A percentile compares a stretch with the other conserved stretches of the same genome.
phyloP scores from a whole-genome alignment of 257 asterid genomes.

The Solanum etuberosum region DNA sequence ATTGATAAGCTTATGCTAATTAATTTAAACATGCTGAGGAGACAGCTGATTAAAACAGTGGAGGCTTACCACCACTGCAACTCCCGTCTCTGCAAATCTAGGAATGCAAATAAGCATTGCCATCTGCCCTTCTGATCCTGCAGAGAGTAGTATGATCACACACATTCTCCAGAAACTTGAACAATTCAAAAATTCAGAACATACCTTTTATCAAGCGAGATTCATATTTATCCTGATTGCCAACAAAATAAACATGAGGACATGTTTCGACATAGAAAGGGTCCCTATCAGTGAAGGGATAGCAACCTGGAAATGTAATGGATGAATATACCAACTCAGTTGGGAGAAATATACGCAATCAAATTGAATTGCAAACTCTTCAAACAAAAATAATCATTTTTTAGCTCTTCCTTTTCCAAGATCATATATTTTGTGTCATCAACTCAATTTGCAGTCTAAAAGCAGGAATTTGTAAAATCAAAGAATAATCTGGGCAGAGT shows the following conservation, averaged over 20 bases:
- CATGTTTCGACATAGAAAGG: slow-evolving; percentile 86
- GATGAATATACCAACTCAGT: background rate
- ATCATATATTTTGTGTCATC: background rate
- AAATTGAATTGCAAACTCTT: background rate
- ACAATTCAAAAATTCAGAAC: background rate
- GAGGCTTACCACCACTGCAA: slow-evolving; percentile 75
- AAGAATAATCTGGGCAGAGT: background rate
- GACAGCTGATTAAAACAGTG: background rate
- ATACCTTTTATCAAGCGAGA: slow-evolving; percentile 57
- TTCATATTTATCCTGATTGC: slow-evolving; percentile 78
- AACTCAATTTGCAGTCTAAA: background rate
- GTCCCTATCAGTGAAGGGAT: slow-evolving; percentile 93
- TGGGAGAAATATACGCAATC: background rate
- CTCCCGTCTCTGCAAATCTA: slow-evolving; percentile 68
- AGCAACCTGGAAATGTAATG: slow-evolving; percentile 53
- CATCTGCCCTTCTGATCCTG: slow-evolving; percentile 81
- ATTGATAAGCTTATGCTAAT: background rate
- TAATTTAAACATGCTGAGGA: background rate
- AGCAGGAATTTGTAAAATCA: background rate
- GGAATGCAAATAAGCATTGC: slow-evolving; percentile 83
- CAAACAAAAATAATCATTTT: background rate
- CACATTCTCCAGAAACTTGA: background rate
- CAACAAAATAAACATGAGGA: slow-evolving; percentile 88
- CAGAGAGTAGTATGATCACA: slow-evolving; percentile 8
- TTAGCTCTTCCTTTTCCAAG: background rate